These are phyloP conservation scores for Ophiostoma fasciatum DNA, from an alignment of 2,329 filamentous ascomycete species.

Conservation along the genomic window DNA sequence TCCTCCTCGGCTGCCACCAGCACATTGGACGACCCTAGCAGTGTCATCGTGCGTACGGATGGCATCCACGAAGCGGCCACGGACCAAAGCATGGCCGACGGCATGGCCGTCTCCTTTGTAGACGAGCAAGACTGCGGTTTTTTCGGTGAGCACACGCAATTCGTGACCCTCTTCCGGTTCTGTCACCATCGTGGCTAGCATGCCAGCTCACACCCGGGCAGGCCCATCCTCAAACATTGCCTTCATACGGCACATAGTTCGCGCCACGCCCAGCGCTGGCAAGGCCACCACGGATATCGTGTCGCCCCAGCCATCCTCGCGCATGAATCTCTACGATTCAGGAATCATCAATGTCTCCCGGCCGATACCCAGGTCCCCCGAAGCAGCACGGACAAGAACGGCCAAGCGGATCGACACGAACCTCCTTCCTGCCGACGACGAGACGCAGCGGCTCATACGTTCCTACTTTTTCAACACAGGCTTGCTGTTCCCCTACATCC, in stretches of 20 bases:
- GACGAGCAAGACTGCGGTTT: slow-evolving; percentile 12
- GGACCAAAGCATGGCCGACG: slow-evolving; percentile 11
- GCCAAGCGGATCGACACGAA: too few species aligned
- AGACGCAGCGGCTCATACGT: slow-evolving; percentile 8
- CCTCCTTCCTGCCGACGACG: slow-evolving; percentile 8
- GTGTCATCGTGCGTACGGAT: neutral
- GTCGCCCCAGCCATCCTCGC: too few species aligned
- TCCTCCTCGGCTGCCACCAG: too few species aligned
- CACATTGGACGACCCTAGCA: too few species aligned
- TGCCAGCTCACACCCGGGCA: too few species aligned
- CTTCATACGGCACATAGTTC: slow-evolving; percentile 13
- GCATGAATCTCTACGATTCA: too few species aligned
- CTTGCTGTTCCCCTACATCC: slow-evolving; percentile 12
- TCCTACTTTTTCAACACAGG: slow-evolving; percentile 13
- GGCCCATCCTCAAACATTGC: slow-evolving; percentile 16
- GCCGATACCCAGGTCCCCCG: too few species aligned
- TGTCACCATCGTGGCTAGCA: too few species aligned
- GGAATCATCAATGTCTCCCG: too few species aligned
- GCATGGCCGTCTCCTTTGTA: slow-evolving; percentile 14
- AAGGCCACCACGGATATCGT: neutral
- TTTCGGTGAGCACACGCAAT: too few species aligned
- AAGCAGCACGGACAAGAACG: neutral
- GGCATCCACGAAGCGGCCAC: too few species aligned
- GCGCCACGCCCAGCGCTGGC: slow-evolving; percentile 7
- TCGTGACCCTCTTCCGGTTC: too few species aligned